Conservation (phyloP, 1,139 yeast species). For the Maudiozyma humilis region DNA sequence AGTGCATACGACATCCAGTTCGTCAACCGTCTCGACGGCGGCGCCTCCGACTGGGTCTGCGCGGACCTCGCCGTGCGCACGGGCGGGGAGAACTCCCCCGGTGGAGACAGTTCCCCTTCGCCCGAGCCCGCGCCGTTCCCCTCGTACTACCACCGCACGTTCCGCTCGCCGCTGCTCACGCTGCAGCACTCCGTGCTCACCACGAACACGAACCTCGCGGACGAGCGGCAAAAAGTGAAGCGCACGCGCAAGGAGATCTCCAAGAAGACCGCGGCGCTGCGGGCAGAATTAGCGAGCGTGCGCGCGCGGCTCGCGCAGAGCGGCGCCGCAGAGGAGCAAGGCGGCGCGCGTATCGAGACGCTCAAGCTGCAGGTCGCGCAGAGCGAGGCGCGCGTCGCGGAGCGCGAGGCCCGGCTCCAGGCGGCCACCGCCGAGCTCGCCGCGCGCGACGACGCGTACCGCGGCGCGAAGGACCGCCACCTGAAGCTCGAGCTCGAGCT, state of each 20-base stretch:
- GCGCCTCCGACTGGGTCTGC: slow-evolving; percentile 35
- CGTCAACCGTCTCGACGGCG: slow-evolving; percentile 35
- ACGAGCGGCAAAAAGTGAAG: slow-evolving; percentile 44
- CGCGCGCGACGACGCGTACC: slow-evolving; percentile 35
- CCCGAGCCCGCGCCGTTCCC: slow-evolving; percentile 16
- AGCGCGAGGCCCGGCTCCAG: slow-evolving; percentile 35
- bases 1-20: slow-evolving; percentile 63
- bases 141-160: slow-evolving; percentile 31
- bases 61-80: slow-evolving; percentile 37
- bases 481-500: slow-evolving; percentile 32
- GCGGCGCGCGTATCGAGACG: slow-evolving; percentile 38
- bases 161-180: slow-evolving; percentile 46
- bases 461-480: slow-evolving; percentile 35
- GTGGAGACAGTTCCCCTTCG: neutral
- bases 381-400: slow-evolving; percentile 35
- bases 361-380: slow-evolving; percentile 37
- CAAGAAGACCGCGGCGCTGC: slow-evolving; percentile 44
- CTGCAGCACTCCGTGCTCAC: slow-evolving; percentile 56
- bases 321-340: slow-evolving; percentile 38
- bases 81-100: slow-evolving; percentile 8
- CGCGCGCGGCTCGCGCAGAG: slow-evolving; percentile 41
- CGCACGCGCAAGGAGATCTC: slow-evolving; percentile 57
- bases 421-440: slow-evolving; percentile 31
- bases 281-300: slow-evolving; percentile 50
- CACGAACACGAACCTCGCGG: slow-evolving; percentile 47